Percentiles rank a stretch among this genome's conserved stretches.
Evolutionary conservation across 495 filamentous ascomycete species (phyloP).

Genomic region (Annulohypoxylon nitens): DNA sequence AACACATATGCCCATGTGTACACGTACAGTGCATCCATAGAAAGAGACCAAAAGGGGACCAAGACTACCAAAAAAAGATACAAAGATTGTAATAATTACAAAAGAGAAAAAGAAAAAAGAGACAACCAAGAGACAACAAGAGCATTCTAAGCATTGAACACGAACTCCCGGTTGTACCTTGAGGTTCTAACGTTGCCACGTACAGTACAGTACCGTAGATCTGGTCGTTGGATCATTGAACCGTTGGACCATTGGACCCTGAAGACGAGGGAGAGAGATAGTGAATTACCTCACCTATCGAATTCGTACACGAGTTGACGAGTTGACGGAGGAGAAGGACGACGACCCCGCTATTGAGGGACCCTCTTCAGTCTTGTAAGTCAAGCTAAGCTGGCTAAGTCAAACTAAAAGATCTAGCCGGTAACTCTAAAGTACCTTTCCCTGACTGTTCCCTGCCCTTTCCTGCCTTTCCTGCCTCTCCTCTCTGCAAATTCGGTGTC

Average conservation of each 20-base stretch:
- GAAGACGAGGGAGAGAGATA: conserved; percentile 29
- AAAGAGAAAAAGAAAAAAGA: conserved; percentile 1
- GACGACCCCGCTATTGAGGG: conserved; percentile 38
- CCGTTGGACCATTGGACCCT: conserved; percentile 25
- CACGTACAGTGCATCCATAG: conserved; percentile 3
- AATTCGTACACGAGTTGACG: conserved; percentile 43
- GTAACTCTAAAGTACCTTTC: conserved; percentile 27
- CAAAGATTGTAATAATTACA: neutral
- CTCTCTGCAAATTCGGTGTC: neutral
- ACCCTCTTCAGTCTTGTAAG: conserved; percentile 21
- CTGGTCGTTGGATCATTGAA: conserved; percentile 34
- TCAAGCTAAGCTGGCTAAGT: neutral
- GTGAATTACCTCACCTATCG: conserved; percentile 49
- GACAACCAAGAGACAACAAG: neutral
- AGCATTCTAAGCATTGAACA: neutral
- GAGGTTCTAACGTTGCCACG: conserved; percentile 35
- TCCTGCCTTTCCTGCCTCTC: too few species aligned
- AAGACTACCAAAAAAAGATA: neutral
- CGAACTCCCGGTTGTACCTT: conserved; percentile 15
- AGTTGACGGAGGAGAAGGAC: conserved; percentile 20
- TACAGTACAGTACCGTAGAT: conserved; percentile 45
- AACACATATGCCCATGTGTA: neutral
- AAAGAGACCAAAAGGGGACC: too few species aligned
- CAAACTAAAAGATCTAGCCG: neutral
- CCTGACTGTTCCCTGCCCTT: neutral